A percentile compares a stretch with the other conserved stretches of the same genome.
Evolutionary conservation across 306 rosid genomes (phyloP).

Genomic region (Rosa lucieae): DNA sequence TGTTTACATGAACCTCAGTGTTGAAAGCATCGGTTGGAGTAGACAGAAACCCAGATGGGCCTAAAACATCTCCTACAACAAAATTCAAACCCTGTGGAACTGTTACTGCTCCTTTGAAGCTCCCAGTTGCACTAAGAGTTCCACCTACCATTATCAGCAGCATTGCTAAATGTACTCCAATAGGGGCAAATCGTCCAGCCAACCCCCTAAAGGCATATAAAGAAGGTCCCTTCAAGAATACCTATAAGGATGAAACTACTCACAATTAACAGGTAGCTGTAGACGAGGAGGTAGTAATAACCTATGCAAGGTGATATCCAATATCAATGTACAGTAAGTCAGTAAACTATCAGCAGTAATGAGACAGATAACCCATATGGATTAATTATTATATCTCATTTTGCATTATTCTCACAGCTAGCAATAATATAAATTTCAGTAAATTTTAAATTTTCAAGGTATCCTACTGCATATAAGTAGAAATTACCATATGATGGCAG

Average conservation of each 20-base stretch:
- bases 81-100: slow-evolving; percentile 97
- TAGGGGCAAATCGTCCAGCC: slow-evolving; percentile 90
- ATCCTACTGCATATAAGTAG: neutral
- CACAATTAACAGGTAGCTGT: slow-evolving; percentile 13
- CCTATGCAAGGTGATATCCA: neutral
- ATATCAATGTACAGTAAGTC: neutral
- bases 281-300: neutral
- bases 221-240: slow-evolving; percentile 80
- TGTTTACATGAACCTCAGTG: slow-evolving; percentile 91
- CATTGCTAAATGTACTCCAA: slow-evolving; percentile 92
- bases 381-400: neutral
- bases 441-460: neutral
- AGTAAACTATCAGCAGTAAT: neutral
- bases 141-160: slow-evolving; percentile 91
- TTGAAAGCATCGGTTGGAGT: slow-evolving; percentile 74
- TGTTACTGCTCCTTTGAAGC: slow-evolving; percentile 91
- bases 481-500: neutral
- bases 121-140: slow-evolving; percentile 87
- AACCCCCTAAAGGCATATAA: slow-evolving; percentile 88
- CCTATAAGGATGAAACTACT: slow-evolving; percentile 45
- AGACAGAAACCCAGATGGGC: slow-evolving; percentile 82
- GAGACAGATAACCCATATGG: neutral
- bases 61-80: slow-evolving; percentile 86
- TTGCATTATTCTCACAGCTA: neutral
- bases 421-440: neutral